phyloP scores from a whole-genome alignment of 1,284 basidiomycete genomes.

The Pascua sp. region DNA sequence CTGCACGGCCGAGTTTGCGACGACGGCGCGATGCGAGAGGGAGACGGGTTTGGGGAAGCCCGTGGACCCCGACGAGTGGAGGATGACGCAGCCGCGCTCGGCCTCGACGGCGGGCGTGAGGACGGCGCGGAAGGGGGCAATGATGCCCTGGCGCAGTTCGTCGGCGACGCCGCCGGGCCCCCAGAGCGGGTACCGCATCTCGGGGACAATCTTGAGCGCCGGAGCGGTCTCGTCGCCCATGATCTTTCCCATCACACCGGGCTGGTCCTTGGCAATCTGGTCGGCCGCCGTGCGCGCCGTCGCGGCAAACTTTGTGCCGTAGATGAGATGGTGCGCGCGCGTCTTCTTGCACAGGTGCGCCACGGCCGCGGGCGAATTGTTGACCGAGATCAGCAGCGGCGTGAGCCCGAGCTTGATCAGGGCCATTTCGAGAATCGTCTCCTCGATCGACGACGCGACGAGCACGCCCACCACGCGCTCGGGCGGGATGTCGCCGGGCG shows the following conservation, averaged over 20 bases:
- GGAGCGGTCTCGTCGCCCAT: conserved; percentile 41
- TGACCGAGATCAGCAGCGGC: conserved; percentile 56
- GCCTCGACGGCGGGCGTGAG: conserved; percentile 55
- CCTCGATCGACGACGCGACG: conserved; percentile 51
- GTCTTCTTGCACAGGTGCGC: conserved; percentile 58
- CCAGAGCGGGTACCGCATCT: conserved; percentile 54
- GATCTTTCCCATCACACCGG: conserved; percentile 23
- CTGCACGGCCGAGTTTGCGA: conserved; percentile 37
- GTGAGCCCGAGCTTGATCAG: conserved; percentile 53
- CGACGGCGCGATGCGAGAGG: conserved; percentile 43
- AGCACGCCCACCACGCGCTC: conserved; percentile 50
- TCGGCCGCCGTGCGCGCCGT: conserved; percentile 47
- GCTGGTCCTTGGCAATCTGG: too few relatives aligned
- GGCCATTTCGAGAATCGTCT: conserved; percentile 54
- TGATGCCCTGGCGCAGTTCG: conserved; percentile 21
- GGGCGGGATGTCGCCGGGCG: conserved; percentile 31
- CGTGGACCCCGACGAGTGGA: conserved; percentile 63
- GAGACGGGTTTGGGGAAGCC: conserved; percentile 51
- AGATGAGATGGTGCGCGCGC: conserved; percentile 53
- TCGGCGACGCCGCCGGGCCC: conserved; percentile 47
- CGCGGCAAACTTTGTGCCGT: conserved; percentile 49
- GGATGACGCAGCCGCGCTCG: conserved; percentile 54
- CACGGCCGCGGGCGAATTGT: conserved; percentile 59
- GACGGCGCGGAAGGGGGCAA: conserved; percentile 44
- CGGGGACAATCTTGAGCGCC: conserved; percentile 43